Conservation (phyloP, 169 alveolate species). For the Theileria sp. region DNA sequence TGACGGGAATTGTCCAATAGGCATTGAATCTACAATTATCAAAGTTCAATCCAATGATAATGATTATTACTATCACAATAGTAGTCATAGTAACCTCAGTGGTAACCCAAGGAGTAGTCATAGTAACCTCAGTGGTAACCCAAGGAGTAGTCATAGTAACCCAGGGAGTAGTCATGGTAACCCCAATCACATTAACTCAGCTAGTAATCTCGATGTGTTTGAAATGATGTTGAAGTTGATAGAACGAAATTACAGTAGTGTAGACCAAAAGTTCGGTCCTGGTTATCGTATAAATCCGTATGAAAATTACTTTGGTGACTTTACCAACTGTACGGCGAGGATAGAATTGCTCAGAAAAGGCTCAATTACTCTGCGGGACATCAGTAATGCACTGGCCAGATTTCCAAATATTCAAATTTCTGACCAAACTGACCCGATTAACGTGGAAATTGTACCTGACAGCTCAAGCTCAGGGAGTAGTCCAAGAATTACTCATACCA, state of each 20-base stretch:
- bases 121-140: too few relatives aligned
- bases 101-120: background rate
- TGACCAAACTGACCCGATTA: background rate
- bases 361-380: background rate
- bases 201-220: background rate
- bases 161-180: too few relatives aligned
- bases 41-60: conserved; percentile 67
- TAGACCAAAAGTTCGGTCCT: background rate
- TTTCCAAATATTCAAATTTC: background rate
- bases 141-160: background rate
- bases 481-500: too few relatives aligned
- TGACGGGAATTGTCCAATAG: conserved; percentile 88
- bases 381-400: background rate
- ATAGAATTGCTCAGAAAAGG: background rate
- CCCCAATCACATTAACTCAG: too few relatives aligned
- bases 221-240: too few relatives aligned
- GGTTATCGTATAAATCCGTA: background rate
- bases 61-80: too few relatives aligned
- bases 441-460: too few relatives aligned
- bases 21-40: conserved; percentile 95
- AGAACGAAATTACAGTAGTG: too few relatives aligned
- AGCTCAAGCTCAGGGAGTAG: too few relatives aligned
- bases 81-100: too few relatives aligned
- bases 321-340: background rate
- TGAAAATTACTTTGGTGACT: background rate